Conservation (phyloP, 2,329 filamentous ascomycete genomes). For the Diaporthe ampelina region DNA sequence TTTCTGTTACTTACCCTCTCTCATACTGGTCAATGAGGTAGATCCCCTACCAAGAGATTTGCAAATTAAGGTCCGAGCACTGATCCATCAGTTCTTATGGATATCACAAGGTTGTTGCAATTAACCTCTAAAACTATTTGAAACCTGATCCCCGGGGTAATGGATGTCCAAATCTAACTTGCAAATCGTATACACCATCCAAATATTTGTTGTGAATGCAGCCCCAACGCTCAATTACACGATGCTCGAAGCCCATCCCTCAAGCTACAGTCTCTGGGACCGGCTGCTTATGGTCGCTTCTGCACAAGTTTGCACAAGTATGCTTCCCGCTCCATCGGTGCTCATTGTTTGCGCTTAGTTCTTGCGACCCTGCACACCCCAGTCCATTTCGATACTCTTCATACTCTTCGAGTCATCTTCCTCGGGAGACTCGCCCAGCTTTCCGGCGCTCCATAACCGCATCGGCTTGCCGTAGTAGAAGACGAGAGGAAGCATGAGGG, state of each 20-base stretch:
- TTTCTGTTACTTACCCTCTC: no score
- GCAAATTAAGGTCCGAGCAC: background rate
- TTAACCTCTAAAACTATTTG: conserved; percentile 20
- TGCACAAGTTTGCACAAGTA: background rate
- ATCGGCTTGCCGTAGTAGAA: conserved; percentile 41
- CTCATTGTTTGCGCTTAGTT: background rate
- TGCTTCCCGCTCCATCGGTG: no score
- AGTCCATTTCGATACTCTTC: conserved; percentile 37
- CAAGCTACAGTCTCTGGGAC: background rate
- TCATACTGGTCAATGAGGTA: no score
- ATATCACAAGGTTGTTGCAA: conserved; percentile 3
- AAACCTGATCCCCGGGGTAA: background rate
- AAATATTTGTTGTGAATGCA: background rate
- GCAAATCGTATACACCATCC: conserved; percentile 6
- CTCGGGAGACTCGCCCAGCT: conserved; percentile 5
- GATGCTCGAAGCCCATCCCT: background rate
- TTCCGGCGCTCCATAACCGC: conserved; percentile 39
- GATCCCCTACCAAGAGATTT: no score
- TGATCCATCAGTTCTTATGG: background rate
- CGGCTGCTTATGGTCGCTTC: background rate
- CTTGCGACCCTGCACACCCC: conserved; percentile 2
- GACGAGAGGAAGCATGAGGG: conserved; percentile 42
- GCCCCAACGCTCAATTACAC: conserved; percentile 1
- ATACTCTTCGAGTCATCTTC: conserved; percentile 39
- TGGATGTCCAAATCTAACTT: conserved; percentile 9